These are phyloP conservation scores for Fibroporia radiculosa DNA, from an alignment of 768 basidiomycete genomes.

Conservation along the genomic window DNA sequence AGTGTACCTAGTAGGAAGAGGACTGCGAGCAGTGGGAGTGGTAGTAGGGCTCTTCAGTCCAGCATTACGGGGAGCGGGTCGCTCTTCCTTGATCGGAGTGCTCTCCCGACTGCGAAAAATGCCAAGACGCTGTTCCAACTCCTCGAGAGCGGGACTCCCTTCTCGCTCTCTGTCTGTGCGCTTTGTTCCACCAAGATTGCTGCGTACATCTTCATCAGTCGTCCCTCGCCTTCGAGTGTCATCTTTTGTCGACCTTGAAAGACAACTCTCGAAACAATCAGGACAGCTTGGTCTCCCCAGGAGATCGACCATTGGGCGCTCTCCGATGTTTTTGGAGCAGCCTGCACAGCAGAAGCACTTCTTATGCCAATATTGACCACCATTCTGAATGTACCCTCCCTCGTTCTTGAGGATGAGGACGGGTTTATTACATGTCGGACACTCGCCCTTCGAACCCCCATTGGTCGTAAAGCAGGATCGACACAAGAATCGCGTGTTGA, in stretches of 20 bases:
- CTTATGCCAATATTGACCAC: constrained; percentile 73
- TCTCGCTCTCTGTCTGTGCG: constrained; percentile 23
- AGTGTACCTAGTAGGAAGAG: constrained; percentile 7
- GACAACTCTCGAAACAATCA: constrained; percentile 74
- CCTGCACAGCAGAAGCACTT: constrained; percentile 70
- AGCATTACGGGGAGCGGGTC: neutral
- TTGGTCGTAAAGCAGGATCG: constrained; percentile 61
- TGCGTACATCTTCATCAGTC: constrained; percentile 21
- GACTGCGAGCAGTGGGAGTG: constrained; percentile 7
- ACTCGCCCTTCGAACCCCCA: constrained; percentile 74
- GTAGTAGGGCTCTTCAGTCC: constrained; percentile 5
- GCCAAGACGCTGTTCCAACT: constrained; percentile 25
- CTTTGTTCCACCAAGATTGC: constrained; percentile 40
- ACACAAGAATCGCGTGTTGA: constrained; percentile 53
- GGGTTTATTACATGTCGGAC: constrained; percentile 57
- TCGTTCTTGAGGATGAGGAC: constrained; percentile 72
- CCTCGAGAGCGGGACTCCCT: constrained; percentile 27
- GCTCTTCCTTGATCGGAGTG: constrained; percentile 12
- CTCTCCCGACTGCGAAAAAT: constrained; percentile 20
- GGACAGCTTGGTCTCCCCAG: constrained; percentile 72
- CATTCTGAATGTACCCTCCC: constrained; percentile 69
- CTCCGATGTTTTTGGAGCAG: constrained; percentile 66
- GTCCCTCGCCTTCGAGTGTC: constrained; percentile 33
- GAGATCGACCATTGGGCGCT: constrained; percentile 76
- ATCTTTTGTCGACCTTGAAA: constrained; percentile 41